Base-by-base conservation (phyloP, 441 rosid genomes). In the Lepidium campestre region DNA sequence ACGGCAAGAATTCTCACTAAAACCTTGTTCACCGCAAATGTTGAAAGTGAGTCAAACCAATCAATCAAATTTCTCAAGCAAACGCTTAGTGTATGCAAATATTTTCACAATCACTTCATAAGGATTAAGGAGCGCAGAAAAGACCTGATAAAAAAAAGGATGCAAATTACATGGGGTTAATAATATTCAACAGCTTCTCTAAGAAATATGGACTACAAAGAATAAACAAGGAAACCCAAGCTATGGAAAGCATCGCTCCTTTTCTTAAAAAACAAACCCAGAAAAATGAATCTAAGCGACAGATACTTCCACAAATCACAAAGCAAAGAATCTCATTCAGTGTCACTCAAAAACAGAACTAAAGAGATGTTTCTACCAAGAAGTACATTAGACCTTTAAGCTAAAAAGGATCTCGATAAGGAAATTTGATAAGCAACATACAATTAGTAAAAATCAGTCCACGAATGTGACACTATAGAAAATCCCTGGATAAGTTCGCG, bases 251-350 rank as follows among this genome's bases (percentile, higher is more conserved):
- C 68, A 60, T 73, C 27, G 22, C 39, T 66, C 18, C 68, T 73
- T 67, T 67, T 67, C 52, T 34, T 2, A 27, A 45, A 4, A 7
- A 25, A 41, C 7, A 39, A 44, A 44, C 4, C 18, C 20, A 62
- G 45, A 25, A 11, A 15, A 31, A 46, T 13, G 73, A 41, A 56
- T 63, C 23, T 34, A 65, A 59, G 39, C 3, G 37, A 48, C 15
- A 44, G 36, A 45, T 54, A 66, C 52, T 66, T 36, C 0, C 57
- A 67, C 53, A 57, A 67, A 59, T 36, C 72, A 60, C 23, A 67
- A 54, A 61, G 77, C 67, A 67, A 73, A 60, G 76, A 58, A 73
- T 72, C 57, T 52, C 50, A 19, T 66, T 53, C 10, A 59, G 60
- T 20, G 59, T 48, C 67, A 41, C 71, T 57, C 41, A 57, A 49